Evolutionary conservation across 2,329 filamentous ascomycete species (phyloP), one percentile per base, ranked within the genome.

Genomic region (Tolypocladium inflatum): DNA sequence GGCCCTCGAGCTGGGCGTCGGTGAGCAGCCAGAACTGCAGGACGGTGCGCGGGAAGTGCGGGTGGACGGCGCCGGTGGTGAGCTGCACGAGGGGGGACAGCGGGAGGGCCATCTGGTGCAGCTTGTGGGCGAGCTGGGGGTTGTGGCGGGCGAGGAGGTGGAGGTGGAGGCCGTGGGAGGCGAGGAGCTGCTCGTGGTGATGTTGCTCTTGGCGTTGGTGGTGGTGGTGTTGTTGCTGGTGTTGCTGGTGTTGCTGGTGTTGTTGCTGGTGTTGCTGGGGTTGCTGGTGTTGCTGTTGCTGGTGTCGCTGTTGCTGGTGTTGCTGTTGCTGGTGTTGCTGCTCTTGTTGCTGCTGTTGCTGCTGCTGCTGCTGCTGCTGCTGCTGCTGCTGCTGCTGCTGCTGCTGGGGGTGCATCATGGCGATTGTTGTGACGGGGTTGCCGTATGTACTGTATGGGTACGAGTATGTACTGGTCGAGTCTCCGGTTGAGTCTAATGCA

Each of bases 11-110:
- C 72, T 91, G 79, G 37, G 73, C 73, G 69, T 89, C 85, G 19
- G 86, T 91, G 42, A 91, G 80, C 38, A 91, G 83, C 80, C 87
- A 89, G 73, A 88, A 90, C 68, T 81, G 80, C 52, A 91, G 82
- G 57, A 91, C 77, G 4, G 83, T 88, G 23, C 68, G 66, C 1
- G 88, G 88, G 70, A 88, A 91, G 57, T 76, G 70, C 0, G 84
- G 81, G 66, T 89, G 87, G 2, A 87, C 73, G n/a, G 73, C 67
- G 55, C 87, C 87, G 2, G 80, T 82, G 26, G 77, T 76, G 63
- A 87, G 73, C 71, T 85, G 81, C 9, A 88, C 83, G 7, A 91
- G 82, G 1, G 88, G 87, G 0, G 81, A 80, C 30, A 91, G 81
- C 26, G 77, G 78, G 13, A 89, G 79, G 23, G 81, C 79, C 79